Base-by-base conservation (phyloP, 768 basidiomycete genomes). In the Trametopsis cervina region DNA sequence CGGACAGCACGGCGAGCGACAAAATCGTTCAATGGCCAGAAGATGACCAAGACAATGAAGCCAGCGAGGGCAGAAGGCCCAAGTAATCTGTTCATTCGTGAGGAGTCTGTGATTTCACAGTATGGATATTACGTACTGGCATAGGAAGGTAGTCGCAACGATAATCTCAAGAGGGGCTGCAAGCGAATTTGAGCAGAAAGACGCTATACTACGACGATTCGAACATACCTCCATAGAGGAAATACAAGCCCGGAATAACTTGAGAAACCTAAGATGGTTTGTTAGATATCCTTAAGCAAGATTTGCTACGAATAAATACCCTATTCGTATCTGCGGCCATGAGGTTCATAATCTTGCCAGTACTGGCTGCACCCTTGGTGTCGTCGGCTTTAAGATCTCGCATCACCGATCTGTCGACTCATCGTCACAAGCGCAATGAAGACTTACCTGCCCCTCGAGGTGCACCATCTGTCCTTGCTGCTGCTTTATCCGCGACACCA, bases 331-430 rank as follows among this genome's bases (percentile, higher is more conserved):
- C 88, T 5, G 77, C 80, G 12, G 85, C 81, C 89, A 94, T 94
- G 29, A 93, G 66, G 54, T 90, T 89, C 46, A 93, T 87, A 44
- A 94, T 89, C 63, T 93, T 92, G 12, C 91, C 92, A 10, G 86
- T 73, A 60, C 90, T 86, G 6, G 92, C 92, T 13, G 88, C 86
- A 0, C 83, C 76, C 55, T 78, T 83, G 1, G 81, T 77, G 25
- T 87, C 71, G 50, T 68, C 66, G 26, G 42, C 63, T 58, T 65
- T 73, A 41, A 50, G 45, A n/a, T 46, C 45, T 46, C 9, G n/a
- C n/a, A n/a, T n/a, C n/a, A n/a, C n/a, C n/a, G n/a, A n/a, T n/a
- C n/a, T n/a, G n/a, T n/a, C n/a, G n/a, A n/a, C n/a, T n/a, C n/a
- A n/a, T n/a, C n/a, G n/a, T n/a, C n/a, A n/a, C n/a, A n/a, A n/a